These are phyloP conservation scores for Claviceps cyperi DNA, from an alignment of 2,329 filamentous ascomycete genomes.

Conservation along the genomic window DNA sequence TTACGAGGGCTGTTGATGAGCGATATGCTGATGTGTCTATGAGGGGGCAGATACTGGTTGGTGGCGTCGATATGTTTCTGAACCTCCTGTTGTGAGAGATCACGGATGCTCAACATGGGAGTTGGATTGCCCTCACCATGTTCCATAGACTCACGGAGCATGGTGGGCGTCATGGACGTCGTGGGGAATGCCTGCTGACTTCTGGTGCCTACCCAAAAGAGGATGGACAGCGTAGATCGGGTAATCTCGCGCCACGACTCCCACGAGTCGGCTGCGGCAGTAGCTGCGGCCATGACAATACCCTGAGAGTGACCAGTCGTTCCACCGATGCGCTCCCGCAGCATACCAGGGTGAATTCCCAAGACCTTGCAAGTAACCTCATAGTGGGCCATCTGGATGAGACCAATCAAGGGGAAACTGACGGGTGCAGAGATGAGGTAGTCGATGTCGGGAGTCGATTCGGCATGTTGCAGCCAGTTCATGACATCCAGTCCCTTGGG, in stretches of 20 bases:
- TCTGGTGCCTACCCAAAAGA: conserved; percentile 96
- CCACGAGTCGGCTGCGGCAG: conserved; percentile 84
- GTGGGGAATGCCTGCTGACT: conserved; percentile 95
- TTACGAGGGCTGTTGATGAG: conserved; percentile 95
- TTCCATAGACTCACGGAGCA: conserved; percentile 84
- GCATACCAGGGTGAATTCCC: conserved; percentile 75
- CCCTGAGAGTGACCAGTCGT: conserved; percentile 95
- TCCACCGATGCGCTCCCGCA: conserved; percentile 72
- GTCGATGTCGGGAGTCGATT: conserved; percentile 82
- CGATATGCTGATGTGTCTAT: conserved; percentile 89
- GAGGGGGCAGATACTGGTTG: conserved; percentile 85
- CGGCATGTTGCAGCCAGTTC: conserved; percentile 78
- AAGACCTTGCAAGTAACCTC: conserved; percentile 85
- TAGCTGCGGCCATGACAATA: conserved; percentile 82
- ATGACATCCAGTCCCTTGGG: conserved; percentile 93
- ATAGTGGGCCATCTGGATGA: conserved; percentile 93
- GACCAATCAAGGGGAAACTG: conserved; percentile 87
- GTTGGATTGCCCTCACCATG: conserved; percentile 91
- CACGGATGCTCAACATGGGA: conserved; percentile 94
- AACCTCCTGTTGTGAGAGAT: conserved; percentile 74
- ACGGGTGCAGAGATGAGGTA: conserved; percentile 91
- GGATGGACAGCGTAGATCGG: conserved; percentile 69
- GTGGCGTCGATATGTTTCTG: conserved; percentile 95
- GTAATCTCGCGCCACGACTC: conserved; percentile 75
- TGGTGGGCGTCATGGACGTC: conserved; percentile 81